A percentile compares a stretch with the other conserved stretches of the same genome.
Conservation (phyloP, 352 stramenopile species). For the Thraustochytrium aureum region DNA sequence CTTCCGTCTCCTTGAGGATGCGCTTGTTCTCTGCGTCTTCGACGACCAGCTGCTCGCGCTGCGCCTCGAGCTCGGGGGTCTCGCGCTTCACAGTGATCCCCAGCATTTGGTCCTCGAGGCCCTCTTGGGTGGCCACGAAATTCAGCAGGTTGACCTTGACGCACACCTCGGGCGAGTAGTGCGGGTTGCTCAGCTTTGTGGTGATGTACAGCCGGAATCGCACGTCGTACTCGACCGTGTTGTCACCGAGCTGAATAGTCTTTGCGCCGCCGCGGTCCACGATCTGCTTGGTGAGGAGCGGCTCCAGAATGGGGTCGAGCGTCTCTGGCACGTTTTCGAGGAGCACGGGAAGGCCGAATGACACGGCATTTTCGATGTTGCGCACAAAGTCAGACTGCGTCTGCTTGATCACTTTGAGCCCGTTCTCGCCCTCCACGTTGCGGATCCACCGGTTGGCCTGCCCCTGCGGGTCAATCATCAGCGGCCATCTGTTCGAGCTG, state of each 20-base stretch:
- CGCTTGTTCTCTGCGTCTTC: slow-evolving; percentile 92
- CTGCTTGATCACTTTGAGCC: slow-evolving; percentile 89
- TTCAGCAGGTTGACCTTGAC: slow-evolving; percentile 97
- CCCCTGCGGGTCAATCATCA: slow-evolving; percentile 95
- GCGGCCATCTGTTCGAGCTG: slow-evolving; percentile 82
- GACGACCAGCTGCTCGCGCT: slow-evolving; percentile 87
- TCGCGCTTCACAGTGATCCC: slow-evolving; percentile 91
- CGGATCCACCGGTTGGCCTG: slow-evolving; percentile 94
- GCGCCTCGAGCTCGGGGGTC: slow-evolving; percentile 81
- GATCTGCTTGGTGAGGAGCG: slow-evolving; percentile 87
- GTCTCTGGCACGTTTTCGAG: slow-evolving; percentile 91
- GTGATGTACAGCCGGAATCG: slow-evolving; percentile 93
- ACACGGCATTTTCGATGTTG: slow-evolving; percentile 92
- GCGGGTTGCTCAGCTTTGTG: slow-evolving; percentile 88
- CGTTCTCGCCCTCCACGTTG: slow-evolving; percentile 80
- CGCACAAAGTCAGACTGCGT: slow-evolving; percentile 87
- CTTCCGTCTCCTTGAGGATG: slow-evolving; percentile 93
- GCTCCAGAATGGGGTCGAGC: slow-evolving; percentile 90
- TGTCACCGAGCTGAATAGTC: slow-evolving; percentile 87
- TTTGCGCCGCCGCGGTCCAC: slow-evolving; percentile 78
- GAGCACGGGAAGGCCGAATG: slow-evolving; percentile 85
- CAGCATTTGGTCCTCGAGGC: slow-evolving; percentile 94
- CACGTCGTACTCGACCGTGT: slow-evolving; percentile 87
- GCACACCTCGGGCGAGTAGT: slow-evolving; percentile 90
- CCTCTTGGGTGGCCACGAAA: slow-evolving; percentile 93